A percentile compares a stretch with the other conserved stretches of the same genome.
Evolutionary conservation across 164 flowering plant species (phyloP).

Genomic region (Pachysandra terminalis): DNA sequence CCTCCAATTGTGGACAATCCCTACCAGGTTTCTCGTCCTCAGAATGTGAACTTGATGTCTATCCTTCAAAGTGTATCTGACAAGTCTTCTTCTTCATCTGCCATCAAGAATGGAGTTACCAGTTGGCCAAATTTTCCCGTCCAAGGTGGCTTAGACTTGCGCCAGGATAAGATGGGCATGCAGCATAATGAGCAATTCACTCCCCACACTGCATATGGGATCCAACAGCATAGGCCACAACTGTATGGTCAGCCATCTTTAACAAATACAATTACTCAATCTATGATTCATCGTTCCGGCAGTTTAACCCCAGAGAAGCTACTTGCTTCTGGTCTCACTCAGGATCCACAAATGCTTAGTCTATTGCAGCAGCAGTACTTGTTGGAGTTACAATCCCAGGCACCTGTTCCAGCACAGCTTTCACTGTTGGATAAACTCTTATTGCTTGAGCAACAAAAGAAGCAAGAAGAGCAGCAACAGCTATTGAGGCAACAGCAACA

Average conservation of each 20-base stretch:
- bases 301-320: slow-evolving; percentile 54
- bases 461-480: slow-evolving; percentile 65
- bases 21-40: slow-evolving; percentile 40
- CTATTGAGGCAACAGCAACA: slow-evolving; percentile 65
- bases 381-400: slow-evolving; percentile 61
- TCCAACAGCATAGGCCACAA: slow-evolving; percentile 64
- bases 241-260: slow-evolving; percentile 48
- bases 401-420: slow-evolving; percentile 51
- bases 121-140: slow-evolving; percentile 69
- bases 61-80: slow-evolving; percentile 63
- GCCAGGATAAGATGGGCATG: slow-evolving; percentile 51
- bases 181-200: slow-evolving; percentile 53
- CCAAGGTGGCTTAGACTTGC: slow-evolving; percentile 50
- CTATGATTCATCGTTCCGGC: slow-evolving; percentile 45
- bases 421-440: slow-evolving; percentile 59
- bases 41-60: slow-evolving; percentile 53
- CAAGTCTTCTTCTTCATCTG: slow-evolving; percentile 43
- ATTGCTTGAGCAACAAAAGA: slow-evolving; percentile 72
- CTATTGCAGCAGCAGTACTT: slow-evolving; percentile 80
- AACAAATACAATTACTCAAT: slow-evolving; percentile 43
- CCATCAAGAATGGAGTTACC: slow-evolving; percentile 38
- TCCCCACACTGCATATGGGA: slow-evolving; percentile 51
- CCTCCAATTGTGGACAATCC: slow-evolving; percentile 39
- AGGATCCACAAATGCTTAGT: slow-evolving; percentile 72
- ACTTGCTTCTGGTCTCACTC: slow-evolving; percentile 53